Conservation (phyloP, 2,329 filamentous ascomycete genomes). For the Phyllosticta citribraziliensis region DNA sequence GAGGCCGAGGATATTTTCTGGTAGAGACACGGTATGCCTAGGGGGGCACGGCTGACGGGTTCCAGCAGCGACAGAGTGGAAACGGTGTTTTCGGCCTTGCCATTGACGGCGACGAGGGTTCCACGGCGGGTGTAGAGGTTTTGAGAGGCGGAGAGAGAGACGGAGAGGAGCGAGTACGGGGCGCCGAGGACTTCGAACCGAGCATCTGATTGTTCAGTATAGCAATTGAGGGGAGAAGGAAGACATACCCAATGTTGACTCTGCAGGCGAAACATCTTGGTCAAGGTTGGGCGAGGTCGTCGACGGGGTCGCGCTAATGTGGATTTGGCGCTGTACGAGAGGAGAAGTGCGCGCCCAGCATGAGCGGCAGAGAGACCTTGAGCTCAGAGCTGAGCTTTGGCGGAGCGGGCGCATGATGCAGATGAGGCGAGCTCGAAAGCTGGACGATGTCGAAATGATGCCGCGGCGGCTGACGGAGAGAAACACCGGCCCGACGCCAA, state of each 20-base stretch:
- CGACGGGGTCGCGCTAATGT: conserved; percentile 36
- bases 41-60: conserved; percentile 65
- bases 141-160: conserved; percentile 86
- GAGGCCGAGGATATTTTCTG: conserved; percentile 79
- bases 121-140: conserved; percentile 86
- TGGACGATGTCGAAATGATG: not conserved
- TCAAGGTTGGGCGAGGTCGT: conserved; percentile 31
- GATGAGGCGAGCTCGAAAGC: not conserved
- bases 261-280: conserved; percentile 11
- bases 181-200: conserved; percentile 88
- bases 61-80: conserved; percentile 83
- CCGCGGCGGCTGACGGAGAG: not conserved
- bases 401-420: conserved; percentile 7
- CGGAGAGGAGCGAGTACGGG: conserved; percentile 87
- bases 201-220: conserved; percentile 55
- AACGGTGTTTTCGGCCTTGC: conserved; percentile 82
- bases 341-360: conserved; percentile 12
- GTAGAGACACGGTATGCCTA: conserved; percentile 91
- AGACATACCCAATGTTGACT: conserved; percentile 8
- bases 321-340: conserved; percentile 26
- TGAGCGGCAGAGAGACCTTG: conserved; percentile 7
- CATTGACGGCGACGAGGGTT: conserved; percentile 80
- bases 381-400: conserved; percentile 4
- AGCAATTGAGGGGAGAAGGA: conserved; percentile 3
- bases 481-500: not conserved